phyloP scores from a whole-genome alignment of 139 green algal genomes.

The Chlorella sp. region DNA sequence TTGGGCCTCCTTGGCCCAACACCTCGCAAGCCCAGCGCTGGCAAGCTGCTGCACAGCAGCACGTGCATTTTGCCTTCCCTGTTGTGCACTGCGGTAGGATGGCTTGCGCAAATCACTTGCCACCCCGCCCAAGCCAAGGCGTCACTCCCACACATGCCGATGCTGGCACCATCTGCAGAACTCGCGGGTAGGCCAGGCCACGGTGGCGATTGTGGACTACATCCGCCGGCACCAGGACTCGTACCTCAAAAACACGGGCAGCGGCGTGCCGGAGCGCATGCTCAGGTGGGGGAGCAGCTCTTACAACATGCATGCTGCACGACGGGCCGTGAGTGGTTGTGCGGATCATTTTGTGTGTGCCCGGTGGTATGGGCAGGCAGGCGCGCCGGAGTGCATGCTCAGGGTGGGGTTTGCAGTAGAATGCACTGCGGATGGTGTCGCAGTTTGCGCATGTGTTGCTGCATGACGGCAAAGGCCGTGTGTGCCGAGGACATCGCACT shows the following conservation, averaged over 20 bases:
- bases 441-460: neutral
- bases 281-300: constrained; percentile 2
- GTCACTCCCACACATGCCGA: no score
- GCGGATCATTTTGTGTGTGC: neutral
- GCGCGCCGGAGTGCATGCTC: neutral
- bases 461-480: neutral
- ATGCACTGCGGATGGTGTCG: neutral
- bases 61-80: no score
- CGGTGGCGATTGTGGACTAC: constrained; percentile 31
- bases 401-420: neutral
- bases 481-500: neutral
- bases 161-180: constrained; percentile 11
- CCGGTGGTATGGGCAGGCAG: neutral
- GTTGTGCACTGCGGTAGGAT: no score
- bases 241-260: constrained; percentile 7
- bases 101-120: no score
- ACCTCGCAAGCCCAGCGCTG: no score
- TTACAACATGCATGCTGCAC: no score
- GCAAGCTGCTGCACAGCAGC: no score
- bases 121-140: no score
- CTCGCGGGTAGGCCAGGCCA: constrained; percentile 38
- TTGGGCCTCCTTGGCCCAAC: no score
- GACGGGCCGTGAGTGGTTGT: no score
- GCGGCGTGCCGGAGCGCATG: constrained; percentile 39
- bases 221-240: constrained; percentile 29